Conservation (phyloP, 345 rosid genomes). For the Erysimum cheiranthoides region DNA sequence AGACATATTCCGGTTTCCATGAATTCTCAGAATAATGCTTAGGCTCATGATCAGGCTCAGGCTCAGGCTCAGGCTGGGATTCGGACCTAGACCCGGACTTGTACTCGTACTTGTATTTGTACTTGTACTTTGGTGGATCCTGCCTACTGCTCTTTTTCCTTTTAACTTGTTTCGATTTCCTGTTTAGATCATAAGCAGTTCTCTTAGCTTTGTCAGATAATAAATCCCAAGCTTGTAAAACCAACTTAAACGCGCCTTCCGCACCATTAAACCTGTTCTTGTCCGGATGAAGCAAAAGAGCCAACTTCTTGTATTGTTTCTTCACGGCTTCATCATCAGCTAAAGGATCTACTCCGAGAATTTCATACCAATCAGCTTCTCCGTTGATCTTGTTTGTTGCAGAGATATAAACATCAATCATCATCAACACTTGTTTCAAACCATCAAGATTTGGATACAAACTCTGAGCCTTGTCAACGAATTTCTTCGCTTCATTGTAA, state of each 20-base stretch:
- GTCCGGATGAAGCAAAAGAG: constrained; percentile 79
- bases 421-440: not conserved
- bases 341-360: constrained; percentile 65
- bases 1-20: not conserved
- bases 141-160: constrained; percentile 19
- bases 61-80: not conserved
- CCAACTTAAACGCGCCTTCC: constrained; percentile 80
- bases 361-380: constrained; percentile 70
- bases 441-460: constrained; percentile 44
- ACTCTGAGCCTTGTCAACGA: not conserved
- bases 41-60: not conserved
- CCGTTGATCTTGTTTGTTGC: constrained; percentile 30
- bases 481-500: constrained; percentile 1
- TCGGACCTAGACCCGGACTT: too few relatives aligned
- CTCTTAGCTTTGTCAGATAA: constrained; percentile 67
- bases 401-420: constrained; percentile 20
- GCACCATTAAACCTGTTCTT: constrained; percentile 82
- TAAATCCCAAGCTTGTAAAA: constrained; percentile 67
- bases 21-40: not conserved
- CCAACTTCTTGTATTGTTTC: constrained; percentile 70
- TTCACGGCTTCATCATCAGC: constrained; percentile 67
- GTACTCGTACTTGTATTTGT: too few relatives aligned
- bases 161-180: constrained; percentile 46
- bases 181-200: constrained; percentile 60
- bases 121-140: not conserved